Evolutionary conservation across 140 eudicot species (phyloP).

Genomic region (Anethum foeniculum): DNA sequence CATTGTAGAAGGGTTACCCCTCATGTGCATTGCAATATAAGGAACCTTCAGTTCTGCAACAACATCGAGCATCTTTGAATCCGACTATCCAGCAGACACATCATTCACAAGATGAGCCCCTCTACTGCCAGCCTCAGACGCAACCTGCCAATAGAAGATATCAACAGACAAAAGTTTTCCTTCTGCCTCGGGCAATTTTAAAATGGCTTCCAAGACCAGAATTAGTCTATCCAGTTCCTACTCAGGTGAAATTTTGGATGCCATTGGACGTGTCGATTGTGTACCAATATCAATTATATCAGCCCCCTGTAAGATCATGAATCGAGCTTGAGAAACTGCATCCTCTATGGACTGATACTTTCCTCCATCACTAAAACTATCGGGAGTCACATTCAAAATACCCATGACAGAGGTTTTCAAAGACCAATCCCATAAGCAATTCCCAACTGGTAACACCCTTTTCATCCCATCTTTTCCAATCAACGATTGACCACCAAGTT

Average conservation of each 20-base stretch:
- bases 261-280: conserved; percentile 92
- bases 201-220: conserved; percentile 68
- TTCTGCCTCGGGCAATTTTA: conserved; percentile 55
- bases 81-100: conserved; percentile 69
- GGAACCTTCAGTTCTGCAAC: conserved; percentile 57
- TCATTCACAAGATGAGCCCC: conserved; percentile 84
- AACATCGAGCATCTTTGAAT: conserved; percentile 49
- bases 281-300: conserved; percentile 90
- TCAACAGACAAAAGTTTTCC: conserved; percentile 76
- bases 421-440: conserved; percentile 76
- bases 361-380: conserved; percentile 96
- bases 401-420: conserved; percentile 69
- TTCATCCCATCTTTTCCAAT: conserved; percentile 72
- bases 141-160: conserved; percentile 72
- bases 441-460: conserved; percentile 59
- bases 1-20: conserved; percentile 88
- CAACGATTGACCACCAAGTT: conserved; percentile 71
- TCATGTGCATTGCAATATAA: conserved; percentile 78
- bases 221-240: conserved; percentile 71
- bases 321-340: conserved; percentile 57
- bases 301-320: conserved; percentile 59
- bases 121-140: conserved; percentile 59
- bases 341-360: conserved; percentile 54
- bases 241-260: conserved; percentile 48
- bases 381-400: conserved; percentile 74